These are phyloP conservation scores for Solanum virginianum DNA, from an alignment of 257 asterid genomes.

Conservation along the genomic window DNA sequence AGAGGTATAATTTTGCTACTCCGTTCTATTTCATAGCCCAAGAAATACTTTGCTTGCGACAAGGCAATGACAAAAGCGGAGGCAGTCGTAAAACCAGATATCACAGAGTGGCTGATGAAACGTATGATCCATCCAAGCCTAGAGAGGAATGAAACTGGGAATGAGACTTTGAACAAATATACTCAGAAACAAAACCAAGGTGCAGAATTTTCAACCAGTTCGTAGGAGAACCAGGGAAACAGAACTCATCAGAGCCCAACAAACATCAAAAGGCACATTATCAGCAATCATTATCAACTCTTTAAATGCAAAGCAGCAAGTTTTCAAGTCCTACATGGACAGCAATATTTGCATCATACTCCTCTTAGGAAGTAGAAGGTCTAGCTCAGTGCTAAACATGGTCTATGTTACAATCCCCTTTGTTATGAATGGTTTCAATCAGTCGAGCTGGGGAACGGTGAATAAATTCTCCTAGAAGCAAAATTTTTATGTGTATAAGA, in stretches of 20 bases:
- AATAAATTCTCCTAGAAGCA: neutral
- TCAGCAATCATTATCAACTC: neutral
- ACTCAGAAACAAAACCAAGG: neutral
- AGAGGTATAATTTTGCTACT: constrained; percentile 94
- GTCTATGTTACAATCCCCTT: neutral
- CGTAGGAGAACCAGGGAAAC: neutral
- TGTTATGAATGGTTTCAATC: neutral
- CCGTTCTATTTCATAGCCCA: constrained; percentile 90
- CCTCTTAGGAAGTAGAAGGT: neutral
- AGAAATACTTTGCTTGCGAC: constrained; percentile 92
- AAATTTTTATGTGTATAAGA: neutral
- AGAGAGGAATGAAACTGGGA: constrained; percentile 14
- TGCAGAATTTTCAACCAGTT: neutral
- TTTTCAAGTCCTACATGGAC: neutral
- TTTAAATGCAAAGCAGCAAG: neutral
- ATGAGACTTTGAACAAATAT: constrained; percentile 5
- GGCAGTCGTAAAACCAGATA: constrained; percentile 99
- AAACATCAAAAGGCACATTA: neutral
- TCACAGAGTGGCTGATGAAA: constrained; percentile 98
- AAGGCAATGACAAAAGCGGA: constrained; percentile 96
- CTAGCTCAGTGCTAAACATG: neutral
- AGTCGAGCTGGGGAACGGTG: neutral
- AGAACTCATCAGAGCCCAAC: neutral
- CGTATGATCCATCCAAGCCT: constrained; percentile 99
- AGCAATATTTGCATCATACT: neutral